These are phyloP conservation scores for Penicillium occitanis DNA, from an alignment of 2,329 filamentous ascomycete genomes.

Conservation along the genomic window DNA sequence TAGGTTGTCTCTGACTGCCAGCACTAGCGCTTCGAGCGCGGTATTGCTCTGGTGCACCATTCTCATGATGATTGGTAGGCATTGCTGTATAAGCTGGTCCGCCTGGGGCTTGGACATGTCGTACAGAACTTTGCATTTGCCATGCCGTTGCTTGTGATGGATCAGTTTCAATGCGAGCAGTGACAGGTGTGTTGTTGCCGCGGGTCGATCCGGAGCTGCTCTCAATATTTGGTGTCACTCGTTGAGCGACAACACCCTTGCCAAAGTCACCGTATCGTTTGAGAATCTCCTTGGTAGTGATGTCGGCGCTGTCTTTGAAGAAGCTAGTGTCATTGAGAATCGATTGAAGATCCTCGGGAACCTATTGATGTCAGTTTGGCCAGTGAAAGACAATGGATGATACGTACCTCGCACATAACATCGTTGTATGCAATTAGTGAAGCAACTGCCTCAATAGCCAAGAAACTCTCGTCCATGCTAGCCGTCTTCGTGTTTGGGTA, in stretches of 20 bases:
- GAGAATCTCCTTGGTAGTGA: constrained; percentile 95
- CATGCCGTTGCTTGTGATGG: constrained; percentile 67
- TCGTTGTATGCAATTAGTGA: constrained; percentile 90
- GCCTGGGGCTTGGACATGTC: constrained; percentile 62
- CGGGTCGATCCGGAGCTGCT: constrained; percentile 43
- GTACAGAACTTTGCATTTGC: constrained; percentile 80
- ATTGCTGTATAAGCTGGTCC: constrained; percentile 35
- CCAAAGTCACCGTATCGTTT: constrained; percentile 85
- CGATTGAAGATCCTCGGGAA: constrained; percentile 86
- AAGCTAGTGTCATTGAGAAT: constrained; percentile 80
- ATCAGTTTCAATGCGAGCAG: constrained; percentile 78
- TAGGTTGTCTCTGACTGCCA: constrained; percentile 31
- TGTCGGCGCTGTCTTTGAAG: constrained; percentile 77
- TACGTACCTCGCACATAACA: constrained; percentile 90
- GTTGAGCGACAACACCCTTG: constrained; percentile 62
- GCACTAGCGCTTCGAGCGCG: constrained; percentile 40
- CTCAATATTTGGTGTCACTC: constrained; percentile 52
- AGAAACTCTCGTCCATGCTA: constrained; percentile 84
- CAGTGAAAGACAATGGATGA: constrained; percentile 67
- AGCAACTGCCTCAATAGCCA: constrained; percentile 89
- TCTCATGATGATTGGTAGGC: constrained; percentile 28
- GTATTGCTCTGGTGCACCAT: constrained; percentile 21
- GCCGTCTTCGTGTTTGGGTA: constrained; percentile 68
- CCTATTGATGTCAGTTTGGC: constrained; percentile 53
- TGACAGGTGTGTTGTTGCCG: constrained; percentile 48